phyloP scores from a whole-genome alignment of 495 filamentous ascomycete species.

The Neurospora sp. region DNA sequence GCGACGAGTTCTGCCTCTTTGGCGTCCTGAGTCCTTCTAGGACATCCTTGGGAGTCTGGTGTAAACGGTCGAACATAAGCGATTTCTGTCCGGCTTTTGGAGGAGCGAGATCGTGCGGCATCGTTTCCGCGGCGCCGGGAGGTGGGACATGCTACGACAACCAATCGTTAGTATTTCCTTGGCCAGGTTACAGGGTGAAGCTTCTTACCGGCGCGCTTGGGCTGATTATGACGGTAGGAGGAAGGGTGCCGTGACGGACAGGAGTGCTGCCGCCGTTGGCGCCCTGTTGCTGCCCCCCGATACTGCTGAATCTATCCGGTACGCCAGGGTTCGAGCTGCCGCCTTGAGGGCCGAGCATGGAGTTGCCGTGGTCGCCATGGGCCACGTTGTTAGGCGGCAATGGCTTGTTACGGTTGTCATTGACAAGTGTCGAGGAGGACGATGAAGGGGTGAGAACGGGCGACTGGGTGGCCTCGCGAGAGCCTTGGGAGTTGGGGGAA shows the following conservation, averaged over 20 bases:
- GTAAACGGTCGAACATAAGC: slow-evolving; percentile 79
- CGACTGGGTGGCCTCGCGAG: slow-evolving; percentile 45
- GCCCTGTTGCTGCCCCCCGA: slow-evolving; percentile 28
- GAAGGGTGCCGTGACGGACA: slow-evolving; percentile 56
- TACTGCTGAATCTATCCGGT: slow-evolving; percentile 36
- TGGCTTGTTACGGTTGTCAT: slow-evolving; percentile 75
- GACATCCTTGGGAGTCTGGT: slow-evolving; percentile 88
- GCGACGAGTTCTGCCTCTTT: slow-evolving; percentile 90
- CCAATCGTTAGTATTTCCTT: slow-evolving; percentile 13
- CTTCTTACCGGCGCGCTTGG: slow-evolving; percentile 82
- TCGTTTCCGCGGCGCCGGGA: slow-evolving; percentile 89
- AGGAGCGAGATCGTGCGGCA: slow-evolving; percentile 95
- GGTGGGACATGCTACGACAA: slow-evolving; percentile 72
- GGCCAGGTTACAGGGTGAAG: neutral
- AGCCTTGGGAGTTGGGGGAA: slow-evolving; percentile 55
- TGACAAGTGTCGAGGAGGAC: slow-evolving; percentile 68
- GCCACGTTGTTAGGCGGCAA: slow-evolving; percentile 58
- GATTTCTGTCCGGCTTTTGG: slow-evolving; percentile 83
- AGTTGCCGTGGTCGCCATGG: slow-evolving; percentile 32
- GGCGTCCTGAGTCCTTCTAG: slow-evolving; percentile 92
- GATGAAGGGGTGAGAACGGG: slow-evolving; percentile 64
- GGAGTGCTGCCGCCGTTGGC: slow-evolving; percentile 59
- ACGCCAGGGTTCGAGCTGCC: slow-evolving; percentile 17
- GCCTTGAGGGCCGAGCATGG: slow-evolving; percentile 33
- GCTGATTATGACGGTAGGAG: slow-evolving; percentile 91